These are phyloP conservation scores for Penicillium salamii DNA, from an alignment of 495 filamentous ascomycete genomes.

Conservation along the genomic window DNA sequence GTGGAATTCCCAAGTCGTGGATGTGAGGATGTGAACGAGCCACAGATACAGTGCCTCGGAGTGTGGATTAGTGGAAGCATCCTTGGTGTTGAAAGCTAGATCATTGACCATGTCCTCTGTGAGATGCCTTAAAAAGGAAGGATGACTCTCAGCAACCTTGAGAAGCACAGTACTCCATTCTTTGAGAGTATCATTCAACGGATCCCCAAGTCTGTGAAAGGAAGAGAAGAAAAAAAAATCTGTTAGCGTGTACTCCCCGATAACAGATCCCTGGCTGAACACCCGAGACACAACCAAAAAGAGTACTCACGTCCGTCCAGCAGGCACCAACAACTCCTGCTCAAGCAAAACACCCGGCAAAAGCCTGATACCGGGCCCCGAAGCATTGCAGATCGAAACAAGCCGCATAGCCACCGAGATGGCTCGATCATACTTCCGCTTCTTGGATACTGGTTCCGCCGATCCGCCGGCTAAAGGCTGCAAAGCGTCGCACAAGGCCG, in stretches of 20 bases:
- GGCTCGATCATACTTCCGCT: constrained; percentile 29
- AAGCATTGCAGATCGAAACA: constrained; percentile 26
- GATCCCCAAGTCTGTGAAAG: constrained; percentile 29
- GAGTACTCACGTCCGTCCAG: constrained; percentile 30
- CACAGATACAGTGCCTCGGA: constrained; percentile 37
- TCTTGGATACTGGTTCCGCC: constrained; percentile 27
- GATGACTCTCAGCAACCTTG: constrained; percentile 25
- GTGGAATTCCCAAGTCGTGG: constrained; percentile 30
- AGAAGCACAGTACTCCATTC: constrained; percentile 38
- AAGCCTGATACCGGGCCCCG: constrained; percentile 13
- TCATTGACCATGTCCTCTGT: constrained; percentile 36
- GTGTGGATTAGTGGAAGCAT: constrained; percentile 18
- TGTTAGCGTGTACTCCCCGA: constrained; percentile 6
- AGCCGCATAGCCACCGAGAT: constrained; percentile 25
- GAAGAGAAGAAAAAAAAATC: background rate
- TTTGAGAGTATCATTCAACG: constrained; percentile 26
- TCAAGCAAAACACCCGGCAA: constrained; percentile 32
- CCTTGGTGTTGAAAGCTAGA: constrained; percentile 21
- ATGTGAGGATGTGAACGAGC: constrained; percentile 40
- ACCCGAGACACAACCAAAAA: background rate
- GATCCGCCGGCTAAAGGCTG: constrained; percentile 11
- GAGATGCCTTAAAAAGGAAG: constrained; percentile 32
- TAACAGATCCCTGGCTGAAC: background rate
- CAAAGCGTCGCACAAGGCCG: constrained; percentile 17
- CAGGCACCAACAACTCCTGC: constrained; percentile 25